phyloP scores from a whole-genome alignment of 2,329 filamentous ascomycete species.

The Mycosphaerella sp. region DNA sequence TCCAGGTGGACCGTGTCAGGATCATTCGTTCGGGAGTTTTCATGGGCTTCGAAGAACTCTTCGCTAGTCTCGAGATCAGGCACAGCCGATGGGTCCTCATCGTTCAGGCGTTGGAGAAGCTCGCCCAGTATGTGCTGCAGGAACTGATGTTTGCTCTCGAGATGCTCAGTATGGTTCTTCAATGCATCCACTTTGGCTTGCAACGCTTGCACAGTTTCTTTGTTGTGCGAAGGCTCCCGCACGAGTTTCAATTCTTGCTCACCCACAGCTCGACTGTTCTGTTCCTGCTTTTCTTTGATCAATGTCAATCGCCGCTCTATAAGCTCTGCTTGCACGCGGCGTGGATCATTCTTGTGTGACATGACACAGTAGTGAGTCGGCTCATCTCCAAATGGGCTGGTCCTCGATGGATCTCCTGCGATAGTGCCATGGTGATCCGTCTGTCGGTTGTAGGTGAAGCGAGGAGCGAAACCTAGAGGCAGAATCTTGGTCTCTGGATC shows the following conservation, averaged over 20 bases:
- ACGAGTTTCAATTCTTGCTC: constrained; percentile 64
- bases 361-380: constrained; percentile 94
- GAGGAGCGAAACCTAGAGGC: constrained; percentile 84
- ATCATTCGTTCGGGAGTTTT: constrained; percentile 40
- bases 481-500: constrained; percentile 93
- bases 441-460: constrained; percentile 94
- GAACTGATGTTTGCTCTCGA: constrained; percentile 55
- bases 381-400: constrained; percentile 87
- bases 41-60: constrained; percentile 45
- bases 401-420: constrained; percentile 71
- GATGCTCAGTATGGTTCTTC: constrained; percentile 50
- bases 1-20: constrained; percentile 53
- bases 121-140: constrained; percentile 53
- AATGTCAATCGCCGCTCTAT: constrained; percentile 75
- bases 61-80: constrained; percentile 42
- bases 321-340: constrained; percentile 78
- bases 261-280: constrained; percentile 65
- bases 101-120: constrained; percentile 50
- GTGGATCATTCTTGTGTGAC: constrained; percentile 67
- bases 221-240: constrained; percentile 47
- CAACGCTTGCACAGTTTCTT: constrained; percentile 44
- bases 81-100: constrained; percentile 50
- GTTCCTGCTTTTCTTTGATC: constrained; percentile 68
- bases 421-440: constrained; percentile 83
- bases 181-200: constrained; percentile 52